These are phyloP conservation scores for Cladosporium velox DNA, from an alignment of 2,329 filamentous ascomycete species.

Conservation along the genomic window DNA sequence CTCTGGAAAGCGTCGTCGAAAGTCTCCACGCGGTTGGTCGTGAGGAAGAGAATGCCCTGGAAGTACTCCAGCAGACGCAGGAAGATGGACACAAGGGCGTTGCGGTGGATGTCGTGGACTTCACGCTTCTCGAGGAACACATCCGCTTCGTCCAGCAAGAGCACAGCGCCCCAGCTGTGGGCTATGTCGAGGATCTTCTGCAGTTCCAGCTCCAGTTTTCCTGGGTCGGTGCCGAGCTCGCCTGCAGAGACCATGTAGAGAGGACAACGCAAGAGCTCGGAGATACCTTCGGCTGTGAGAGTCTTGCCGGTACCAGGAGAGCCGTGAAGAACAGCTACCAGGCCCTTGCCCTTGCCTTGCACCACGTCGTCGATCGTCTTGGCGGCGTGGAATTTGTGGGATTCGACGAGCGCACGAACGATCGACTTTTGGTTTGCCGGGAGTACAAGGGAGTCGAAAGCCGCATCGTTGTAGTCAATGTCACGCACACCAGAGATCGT, in stretches of 20 bases:
- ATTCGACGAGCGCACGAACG: constrained; percentile 79
- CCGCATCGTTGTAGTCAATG: constrained; percentile 80
- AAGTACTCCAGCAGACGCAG: constrained; percentile 86
- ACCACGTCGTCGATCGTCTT: constrained; percentile 76
- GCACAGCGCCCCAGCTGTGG: constrained; percentile 80
- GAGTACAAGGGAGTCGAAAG: constrained; percentile 80
- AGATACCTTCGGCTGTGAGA: constrained; percentile 82
- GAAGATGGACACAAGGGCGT: constrained; percentile 85
- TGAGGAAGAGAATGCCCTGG: constrained; percentile 86
- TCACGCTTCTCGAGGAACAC: constrained; percentile 82
- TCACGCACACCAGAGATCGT: constrained; percentile 76
- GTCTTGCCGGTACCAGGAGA: constrained; percentile 88
- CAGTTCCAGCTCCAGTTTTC: constrained; percentile 71
- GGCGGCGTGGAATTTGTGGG: constrained; percentile 78
- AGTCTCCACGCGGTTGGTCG: constrained; percentile 82
- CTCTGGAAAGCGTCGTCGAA: constrained; percentile 91
- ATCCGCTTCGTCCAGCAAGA: constrained; percentile 83
- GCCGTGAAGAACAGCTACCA: constrained; percentile 80
- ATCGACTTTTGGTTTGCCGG: constrained; percentile 61
- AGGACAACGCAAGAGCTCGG: constrained; percentile 77
- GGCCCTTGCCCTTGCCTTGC: constrained; percentile 78
- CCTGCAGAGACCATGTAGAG: constrained; percentile 82
- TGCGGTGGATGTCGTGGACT: constrained; percentile 80
- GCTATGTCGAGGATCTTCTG: constrained; percentile 85
- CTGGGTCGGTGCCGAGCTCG: constrained; percentile 77